These are phyloP conservation scores for Priceomyces castillae DNA, from an alignment of 805 yeast species.

Conservation along the genomic window DNA sequence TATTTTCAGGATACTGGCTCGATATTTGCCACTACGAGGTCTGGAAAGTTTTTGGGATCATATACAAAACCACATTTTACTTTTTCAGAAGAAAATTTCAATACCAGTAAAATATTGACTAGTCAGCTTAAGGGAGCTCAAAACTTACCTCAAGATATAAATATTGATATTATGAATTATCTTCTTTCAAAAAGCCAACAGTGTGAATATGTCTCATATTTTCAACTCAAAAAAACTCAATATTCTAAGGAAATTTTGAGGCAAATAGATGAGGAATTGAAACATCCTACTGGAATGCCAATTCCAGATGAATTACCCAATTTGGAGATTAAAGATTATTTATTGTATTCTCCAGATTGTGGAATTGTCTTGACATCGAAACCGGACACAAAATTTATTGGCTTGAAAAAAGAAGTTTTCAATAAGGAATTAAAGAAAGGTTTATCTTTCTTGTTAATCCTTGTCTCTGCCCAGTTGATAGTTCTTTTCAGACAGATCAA, in stretches of 20 bases:
- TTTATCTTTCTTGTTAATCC: conserved; percentile 45
- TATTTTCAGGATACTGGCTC: conserved; percentile 69
- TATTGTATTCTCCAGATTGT: conserved; percentile 88
- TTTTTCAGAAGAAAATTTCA: conserved; percentile 39
- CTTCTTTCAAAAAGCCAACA: conserved; percentile 30
- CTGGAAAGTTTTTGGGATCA: conserved; percentile 65
- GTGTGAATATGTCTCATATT: conserved; percentile 71
- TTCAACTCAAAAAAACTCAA: conserved; percentile 66
- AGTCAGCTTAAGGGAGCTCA: conserved; percentile 40
- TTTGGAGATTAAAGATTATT: conserved; percentile 50
- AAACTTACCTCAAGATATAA: conserved; percentile 35
- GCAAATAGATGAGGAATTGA: conserved; percentile 69
- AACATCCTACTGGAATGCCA: conserved; percentile 78
- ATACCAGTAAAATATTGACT: conserved; percentile 44
- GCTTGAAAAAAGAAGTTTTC: conserved; percentile 56
- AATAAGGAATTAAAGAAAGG: conserved; percentile 33
- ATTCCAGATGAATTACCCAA: conserved; percentile 52
- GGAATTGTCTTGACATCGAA: conserved; percentile 49
- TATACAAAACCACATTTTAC: conserved; percentile 60
- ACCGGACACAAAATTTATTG: conserved; percentile 31
- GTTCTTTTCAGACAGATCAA: conserved; percentile 69
- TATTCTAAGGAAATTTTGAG: conserved; percentile 51
- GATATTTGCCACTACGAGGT: conserved; percentile 52
- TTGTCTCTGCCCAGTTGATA: conserved; percentile 50
- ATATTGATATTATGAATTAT: conserved; percentile 36